Base-by-base conservation (phyloP, 2,329 filamentous ascomycete species). In the Zymoseptoria passerinii region DNA sequence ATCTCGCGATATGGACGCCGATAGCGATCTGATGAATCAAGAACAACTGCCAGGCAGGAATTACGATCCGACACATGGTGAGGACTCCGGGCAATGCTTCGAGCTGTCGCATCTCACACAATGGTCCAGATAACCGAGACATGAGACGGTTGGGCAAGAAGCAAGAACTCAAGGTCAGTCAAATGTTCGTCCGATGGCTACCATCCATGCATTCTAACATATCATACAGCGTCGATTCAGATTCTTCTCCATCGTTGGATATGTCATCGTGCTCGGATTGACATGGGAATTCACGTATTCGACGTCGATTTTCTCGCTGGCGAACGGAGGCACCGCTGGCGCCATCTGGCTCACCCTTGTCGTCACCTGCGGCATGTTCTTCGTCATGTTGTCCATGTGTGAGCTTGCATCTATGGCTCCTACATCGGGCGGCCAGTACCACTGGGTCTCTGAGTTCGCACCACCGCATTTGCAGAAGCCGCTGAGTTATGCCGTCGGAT, bases 391-490 rank as follows among this genome's bases (percentile, higher is more conserved):
- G 0, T 78, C 75, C 3, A 75, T 80, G 71, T 77, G 77, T 6
- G 78, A 80, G 62, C 78, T 80, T 73, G 77, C 76, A 1, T 78
- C 76, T 4, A 81, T 81, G 75, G 80, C 80, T 2, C 81, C 81
- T 0, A 84, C 80, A 0, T 76, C 77, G 6, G 81, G 81, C 20
- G 82, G 82, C 1, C 59, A 62, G 20, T 55, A 59, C 28, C 50
- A 58, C 44, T 62, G 78, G 79, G 9, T 84, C 0, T 81, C 79
- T 77, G 67, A 76, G 50, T 70, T 77, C 28, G 72, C 75, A 7
- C 75, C 76, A 28, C 35, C 56, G 23, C 80, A 80, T 82, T 1
- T 81, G 76, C 80, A 83, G 62, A 81, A 79, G 57, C 76, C 79
- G 40, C 70, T 83, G 1, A 82, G 79, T 60, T 85, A 84, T 64